Evolutionary conservation across 2,329 filamentous ascomycete genomes (phyloP).

Genomic region (Aspergillus jensenii): DNA sequence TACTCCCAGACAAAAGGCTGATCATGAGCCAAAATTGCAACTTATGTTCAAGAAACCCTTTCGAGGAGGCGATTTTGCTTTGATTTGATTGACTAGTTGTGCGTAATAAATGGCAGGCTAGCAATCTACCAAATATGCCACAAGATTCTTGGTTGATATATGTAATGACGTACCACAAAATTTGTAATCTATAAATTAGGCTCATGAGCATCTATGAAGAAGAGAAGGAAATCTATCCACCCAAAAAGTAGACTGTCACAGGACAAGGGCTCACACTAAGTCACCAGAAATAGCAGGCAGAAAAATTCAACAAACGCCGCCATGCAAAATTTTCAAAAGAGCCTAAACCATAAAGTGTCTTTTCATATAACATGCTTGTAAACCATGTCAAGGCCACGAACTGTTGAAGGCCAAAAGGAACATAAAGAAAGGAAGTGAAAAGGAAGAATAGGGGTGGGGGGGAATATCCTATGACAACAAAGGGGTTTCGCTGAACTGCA

Average conservation of each 20-base stretch:
- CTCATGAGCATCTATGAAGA: neutral
- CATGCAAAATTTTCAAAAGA: constrained; percentile 2
- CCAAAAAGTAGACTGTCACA: neutral
- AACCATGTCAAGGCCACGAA: neutral
- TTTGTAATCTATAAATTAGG: neutral
- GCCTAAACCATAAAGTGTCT: neutral
- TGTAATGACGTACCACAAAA: neutral
- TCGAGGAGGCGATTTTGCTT: neutral
- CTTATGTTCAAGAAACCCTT: neutral
- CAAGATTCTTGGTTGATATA: neutral
- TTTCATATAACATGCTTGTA: neutral
- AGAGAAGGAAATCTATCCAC: neutral
- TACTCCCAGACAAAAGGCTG: neutral
- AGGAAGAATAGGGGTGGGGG: neutral
- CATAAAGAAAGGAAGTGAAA: neutral
- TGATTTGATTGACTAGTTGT: neutral
- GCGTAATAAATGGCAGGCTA: neutral
- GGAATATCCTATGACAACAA: constrained; percentile 20
- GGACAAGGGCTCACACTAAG: neutral
- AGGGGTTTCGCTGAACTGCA: constrained; percentile 8
- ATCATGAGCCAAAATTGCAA: neutral
- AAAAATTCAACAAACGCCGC: constrained; percentile 1
- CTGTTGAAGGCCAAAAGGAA: neutral
- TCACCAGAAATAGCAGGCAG: neutral
- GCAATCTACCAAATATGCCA: neutral